A percentile compares a stretch with the other conserved stretches of the same genome.
Conservation (phyloP, 2,329 filamentous ascomycete species). For the Monosporascus ibericus region DNA sequence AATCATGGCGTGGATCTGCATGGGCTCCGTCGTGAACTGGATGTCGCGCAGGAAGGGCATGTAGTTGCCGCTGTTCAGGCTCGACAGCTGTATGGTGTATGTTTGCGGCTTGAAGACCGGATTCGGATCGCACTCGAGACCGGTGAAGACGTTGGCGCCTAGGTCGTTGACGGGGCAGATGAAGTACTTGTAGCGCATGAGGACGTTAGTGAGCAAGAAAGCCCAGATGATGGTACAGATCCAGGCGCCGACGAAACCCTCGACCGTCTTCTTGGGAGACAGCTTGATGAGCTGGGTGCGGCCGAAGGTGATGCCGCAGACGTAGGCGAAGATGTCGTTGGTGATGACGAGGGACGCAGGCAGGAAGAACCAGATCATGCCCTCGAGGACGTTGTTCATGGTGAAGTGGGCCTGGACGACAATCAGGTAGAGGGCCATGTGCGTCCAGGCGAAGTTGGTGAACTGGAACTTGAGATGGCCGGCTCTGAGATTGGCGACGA, state of each 20-base stretch:
- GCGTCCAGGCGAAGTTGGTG: conserved; percentile 98
- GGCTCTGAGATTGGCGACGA: conserved; percentile 88
- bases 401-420: conserved; percentile 98
- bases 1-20: conserved; percentile 88
- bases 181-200: conserved; percentile 93
- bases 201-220: conserved; percentile 70
- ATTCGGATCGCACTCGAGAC: conserved; percentile 84
- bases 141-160: conserved; percentile 86
- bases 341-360: conserved; percentile 93
- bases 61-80: not conserved
- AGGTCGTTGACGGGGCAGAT: conserved; percentile 97
- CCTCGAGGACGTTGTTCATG: conserved; percentile 99
- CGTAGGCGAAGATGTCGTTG: conserved; percentile 97
- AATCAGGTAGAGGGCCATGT: conserved; percentile 97
- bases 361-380: conserved; percentile 99
- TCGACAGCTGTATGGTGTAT: conserved; percentile 40
- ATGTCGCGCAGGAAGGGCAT: conserved; percentile 52
- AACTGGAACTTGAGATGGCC: conserved; percentile 98
- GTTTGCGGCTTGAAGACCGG: conserved; percentile 73
- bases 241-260: conserved; percentile 96
- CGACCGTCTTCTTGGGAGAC: conserved; percentile 97
- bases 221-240: conserved; percentile 88
- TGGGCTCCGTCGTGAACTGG: conserved; percentile 72
- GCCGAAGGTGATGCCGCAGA: conserved; percentile 95
- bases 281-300: conserved; percentile 95